phyloP scores from a whole-genome alignment of 2,329 filamentous ascomycete genomes.

The Phaeosphaeriaceae sp. region DNA sequence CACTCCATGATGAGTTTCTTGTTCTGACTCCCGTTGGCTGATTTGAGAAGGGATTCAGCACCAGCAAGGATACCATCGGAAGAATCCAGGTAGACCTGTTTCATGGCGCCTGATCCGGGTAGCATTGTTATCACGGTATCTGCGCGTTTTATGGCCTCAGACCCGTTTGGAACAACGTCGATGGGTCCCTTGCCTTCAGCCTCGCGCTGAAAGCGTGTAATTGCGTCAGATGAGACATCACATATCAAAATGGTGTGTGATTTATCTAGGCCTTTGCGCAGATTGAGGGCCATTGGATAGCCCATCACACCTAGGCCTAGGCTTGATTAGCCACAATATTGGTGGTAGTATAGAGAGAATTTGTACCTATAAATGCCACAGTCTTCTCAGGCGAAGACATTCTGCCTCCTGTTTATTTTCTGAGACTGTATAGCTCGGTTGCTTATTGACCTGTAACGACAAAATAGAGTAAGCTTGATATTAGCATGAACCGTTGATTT shows the following conservation, averaged over 20 bases:
- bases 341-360: background rate
- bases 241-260: slow-evolving; percentile 45
- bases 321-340: slow-evolving; percentile 2
- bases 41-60: slow-evolving; percentile 35
- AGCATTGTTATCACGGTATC: slow-evolving; percentile 53
- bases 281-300: slow-evolving; percentile 52
- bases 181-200: slow-evolving; percentile 45
- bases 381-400: slow-evolving; percentile 31
- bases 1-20: slow-evolving; percentile 88
- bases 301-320: slow-evolving; percentile 52
- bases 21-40: slow-evolving; percentile 39
- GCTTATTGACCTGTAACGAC: too few relatives aligned
- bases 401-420: background rate
- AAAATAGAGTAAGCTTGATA: too few relatives aligned
- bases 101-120: slow-evolving; percentile 46
- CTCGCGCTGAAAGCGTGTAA: slow-evolving; percentile 49
- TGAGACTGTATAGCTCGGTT: background rate
- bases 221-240: slow-evolving; percentile 48
- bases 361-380: slow-evolving; percentile 32
- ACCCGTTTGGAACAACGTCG: slow-evolving; percentile 45
- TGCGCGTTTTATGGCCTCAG: slow-evolving; percentile 48
- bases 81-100: slow-evolving; percentile 51
- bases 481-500: too few relatives aligned
- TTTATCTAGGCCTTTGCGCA: slow-evolving; percentile 44
- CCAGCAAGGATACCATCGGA: slow-evolving; percentile 50